Base-by-base conservation (phyloP, 1,139 yeast genomes). In the Pichia sp. region DNA sequence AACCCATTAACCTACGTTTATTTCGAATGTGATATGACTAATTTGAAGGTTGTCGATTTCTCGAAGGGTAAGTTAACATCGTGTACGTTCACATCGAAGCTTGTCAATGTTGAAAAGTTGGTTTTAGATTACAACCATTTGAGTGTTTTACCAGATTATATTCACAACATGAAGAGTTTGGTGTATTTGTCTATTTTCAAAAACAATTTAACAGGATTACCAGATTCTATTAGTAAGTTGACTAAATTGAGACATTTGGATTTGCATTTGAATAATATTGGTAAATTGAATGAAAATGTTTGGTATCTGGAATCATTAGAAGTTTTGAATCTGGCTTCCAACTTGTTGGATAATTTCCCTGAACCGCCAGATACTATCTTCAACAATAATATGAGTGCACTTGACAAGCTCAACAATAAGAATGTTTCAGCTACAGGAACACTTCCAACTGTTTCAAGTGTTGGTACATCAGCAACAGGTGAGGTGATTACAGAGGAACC, bases 81-180 rank as follows among this genome's bases (percentile, higher is more conserved):
- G 3, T 71, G 93, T 39, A 85, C 93, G 1, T 79, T 89, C 54
- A 72, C 89, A 39, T 69, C 74, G 15, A 77, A 75, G 56, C 72
- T 90, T 40, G 79, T 85, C 0, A 78, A 80, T 52, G 71, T 90
- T 46, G 96, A 88, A 60, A 85, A 81, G 53, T 69, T 93, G 54
- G 82, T 82, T 20, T 68, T 93, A 53, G 95, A 89, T 65, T 83
- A 85, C 58, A 93, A 93, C 61, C 96, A 87, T 62, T 73, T 93
- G 59, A 87, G 86, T 4, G 75, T 80, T 21, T 67, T 93, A 22
- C 97, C 99, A 0, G 72, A 76, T 3, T 85, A 83, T 48, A 74
- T 94, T 28, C 82, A 85, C 1, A 61, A 67, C 4, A 73, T 93
- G 57, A 68, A 71, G 24, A 79, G 74, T 49, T 70, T 93, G 57